Percentiles rank a stretch among this genome's conserved stretches.
phyloP scores from a whole-genome alignment of 192 early-diverging fungal genomes.

The Mortierella antarctica region DNA sequence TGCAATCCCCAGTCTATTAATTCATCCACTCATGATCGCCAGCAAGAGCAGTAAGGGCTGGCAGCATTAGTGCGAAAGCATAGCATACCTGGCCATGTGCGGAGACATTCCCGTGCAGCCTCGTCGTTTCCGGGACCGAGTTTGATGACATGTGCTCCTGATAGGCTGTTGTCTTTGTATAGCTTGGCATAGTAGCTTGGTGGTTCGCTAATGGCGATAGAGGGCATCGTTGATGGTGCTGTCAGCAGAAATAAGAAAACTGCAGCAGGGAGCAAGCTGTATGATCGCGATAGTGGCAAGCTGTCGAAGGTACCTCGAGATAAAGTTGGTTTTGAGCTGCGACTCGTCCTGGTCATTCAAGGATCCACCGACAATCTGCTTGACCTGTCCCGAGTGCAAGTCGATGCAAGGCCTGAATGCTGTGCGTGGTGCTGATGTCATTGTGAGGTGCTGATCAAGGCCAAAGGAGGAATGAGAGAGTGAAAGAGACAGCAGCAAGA shows the following conservation, averaged over 20 bases:
- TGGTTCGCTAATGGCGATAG: slow-evolving; percentile 63
- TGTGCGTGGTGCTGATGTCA: slow-evolving; percentile 45
- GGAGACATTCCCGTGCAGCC: slow-evolving; percentile 85
- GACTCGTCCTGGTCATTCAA: slow-evolving; percentile 72
- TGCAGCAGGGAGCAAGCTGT: not conserved
- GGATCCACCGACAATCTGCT: slow-evolving; percentile 98
- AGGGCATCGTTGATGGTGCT: not conserved
- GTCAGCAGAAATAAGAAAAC: slow-evolving; percentile 1
- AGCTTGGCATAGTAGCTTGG: slow-evolving; percentile 86
- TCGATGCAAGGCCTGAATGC: slow-evolving; percentile 98
- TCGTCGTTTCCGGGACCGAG: slow-evolving; percentile 89
- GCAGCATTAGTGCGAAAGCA: not conserved
- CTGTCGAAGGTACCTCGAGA: slow-evolving; percentile 68
- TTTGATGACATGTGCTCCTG: slow-evolving; percentile 95
- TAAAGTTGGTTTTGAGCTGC: slow-evolving; percentile 90
- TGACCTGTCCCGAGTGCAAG: slow-evolving; percentile 96
- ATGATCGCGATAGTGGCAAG: not conserved
- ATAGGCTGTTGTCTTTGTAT: slow-evolving; percentile 77
- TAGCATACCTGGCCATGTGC: slow-evolving; percentile 79
- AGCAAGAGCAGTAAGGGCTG: not conserved
- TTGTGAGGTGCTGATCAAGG: too few relatives aligned
- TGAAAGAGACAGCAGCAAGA: too few relatives aligned
- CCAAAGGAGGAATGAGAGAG: too few relatives aligned
- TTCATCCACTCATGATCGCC: not conserved
- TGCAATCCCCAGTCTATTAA: not conserved